Conservation (phyloP, 192 early-diverging fungal genomes). For the Powellomyces hirtus region DNA sequence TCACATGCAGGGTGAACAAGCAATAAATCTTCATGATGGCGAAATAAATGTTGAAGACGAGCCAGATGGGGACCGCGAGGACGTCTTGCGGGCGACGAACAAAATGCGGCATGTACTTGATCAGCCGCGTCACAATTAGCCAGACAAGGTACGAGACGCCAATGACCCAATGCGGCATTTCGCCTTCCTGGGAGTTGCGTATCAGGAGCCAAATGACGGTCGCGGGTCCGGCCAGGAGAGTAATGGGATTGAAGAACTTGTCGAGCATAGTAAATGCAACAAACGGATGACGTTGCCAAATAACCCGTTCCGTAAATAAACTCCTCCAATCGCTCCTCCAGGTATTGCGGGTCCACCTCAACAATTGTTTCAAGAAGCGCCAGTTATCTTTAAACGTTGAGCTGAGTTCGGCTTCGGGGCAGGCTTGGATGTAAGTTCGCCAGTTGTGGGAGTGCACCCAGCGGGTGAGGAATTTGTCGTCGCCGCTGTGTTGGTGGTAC, state of each 20-base stretch:
- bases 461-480: slow-evolving; percentile 74
- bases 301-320: slow-evolving; percentile 59
- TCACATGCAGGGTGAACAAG: slow-evolving; percentile 67
- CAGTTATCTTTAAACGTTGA: slow-evolving; percentile 79
- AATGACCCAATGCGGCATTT: slow-evolving; percentile 54
- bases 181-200: slow-evolving; percentile 17
- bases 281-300: slow-evolving; percentile 68
- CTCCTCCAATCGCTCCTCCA: slow-evolving; percentile 68
- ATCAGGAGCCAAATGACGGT: slow-evolving; percentile 54
- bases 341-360: slow-evolving; percentile 74
- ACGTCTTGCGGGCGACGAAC: slow-evolving; percentile 63
- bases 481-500: slow-evolving; percentile 70
- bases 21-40: slow-evolving; percentile 64
- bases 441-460: slow-evolving; percentile 71
- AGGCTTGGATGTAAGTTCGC: slow-evolving; percentile 68
- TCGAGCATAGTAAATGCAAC: slow-evolving; percentile 75
- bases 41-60: slow-evolving; percentile 73
- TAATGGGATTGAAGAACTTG: slow-evolving; percentile 73
- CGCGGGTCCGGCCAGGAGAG: slow-evolving; percentile 62
- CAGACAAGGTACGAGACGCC: slow-evolving; percentile 58
- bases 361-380: slow-evolving; percentile 67
- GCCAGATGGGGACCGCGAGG: slow-evolving; percentile 59
- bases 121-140: slow-evolving; percentile 60
- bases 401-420: slow-evolving; percentile 61
- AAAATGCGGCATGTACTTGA: slow-evolving; percentile 69